Evolutionary conservation across 306 rosid species (phyloP), one percentile per base, ranked within the genome.

Genomic region (Morella rubra): DNA sequence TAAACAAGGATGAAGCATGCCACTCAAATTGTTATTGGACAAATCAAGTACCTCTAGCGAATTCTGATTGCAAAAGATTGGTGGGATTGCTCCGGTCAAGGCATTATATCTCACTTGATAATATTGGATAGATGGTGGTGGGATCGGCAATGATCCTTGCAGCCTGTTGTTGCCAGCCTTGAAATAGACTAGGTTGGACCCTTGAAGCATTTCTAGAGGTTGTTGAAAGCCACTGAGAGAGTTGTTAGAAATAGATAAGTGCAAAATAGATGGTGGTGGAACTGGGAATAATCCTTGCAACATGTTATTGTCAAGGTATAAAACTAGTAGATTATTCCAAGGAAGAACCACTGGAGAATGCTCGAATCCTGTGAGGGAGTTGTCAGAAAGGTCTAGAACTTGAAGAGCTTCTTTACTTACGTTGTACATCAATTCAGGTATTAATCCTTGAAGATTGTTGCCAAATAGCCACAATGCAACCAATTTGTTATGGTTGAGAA

Each of bases 371-470:
- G 0, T 15, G 14, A 50, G 54, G 12, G 0, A 50, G 1, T 51
- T 51, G 55, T 51, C 1, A 50, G 18, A 50, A 50, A 50, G 4
- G 4, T 50, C 3, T 50, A 50, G 11, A 46, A 1, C 2, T 46
- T 0, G 50, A 12, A 12, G 2, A 50, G 54, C 16, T 15, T 15
- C 56, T 52, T 14, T 15, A 16, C 9, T 52, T 4, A 19, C 7
- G 16, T 52, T 3, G 4, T 2, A 49, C 16, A 49, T 49, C 52
- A 15, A 49, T 47, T 45, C 81, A 6, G 88, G 90, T 27, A 86
- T 5, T 65, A 46, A 80, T 12, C 96, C 90, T 0, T 49, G 77
- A 7, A 89, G 22, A 50, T 53, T 50, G 82, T 85, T 85, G 1
- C 7, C 2, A 41, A 79, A 16, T 54, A 74, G 77, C 68, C 82